These are phyloP conservation scores for Cryptococcus sp. DNA, from an alignment of 1,284 basidiomycete species.

Conservation along the genomic window DNA sequence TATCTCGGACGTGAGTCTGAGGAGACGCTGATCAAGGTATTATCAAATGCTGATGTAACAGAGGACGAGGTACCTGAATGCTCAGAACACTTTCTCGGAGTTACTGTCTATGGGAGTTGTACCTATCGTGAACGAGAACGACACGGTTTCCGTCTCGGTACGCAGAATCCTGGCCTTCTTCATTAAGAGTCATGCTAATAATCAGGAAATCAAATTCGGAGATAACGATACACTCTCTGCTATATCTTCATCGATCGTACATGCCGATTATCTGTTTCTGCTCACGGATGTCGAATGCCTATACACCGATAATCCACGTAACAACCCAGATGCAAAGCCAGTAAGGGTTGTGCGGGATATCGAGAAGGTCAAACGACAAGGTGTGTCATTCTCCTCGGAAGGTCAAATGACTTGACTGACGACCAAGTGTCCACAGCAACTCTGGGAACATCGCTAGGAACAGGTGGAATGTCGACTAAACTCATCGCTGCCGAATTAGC, in stretches of 20 bases:
- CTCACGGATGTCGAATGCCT: constrained; percentile 95
- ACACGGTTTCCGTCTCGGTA: constrained; percentile 90
- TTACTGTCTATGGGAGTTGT: constrained; percentile 84
- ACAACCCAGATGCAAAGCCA: constrained; percentile 74
- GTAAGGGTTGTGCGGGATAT: constrained; percentile 82
- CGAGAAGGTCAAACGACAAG: constrained; percentile 71
- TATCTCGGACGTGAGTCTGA: constrained; percentile 79
- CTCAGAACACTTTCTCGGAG: constrained; percentile 86
- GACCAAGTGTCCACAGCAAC: constrained; percentile 79
- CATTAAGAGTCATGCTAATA: too few relatives aligned
- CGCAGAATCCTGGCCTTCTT: too few relatives aligned
- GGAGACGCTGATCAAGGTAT: neutral
- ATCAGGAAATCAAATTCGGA: constrained; percentile 98
- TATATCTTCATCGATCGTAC: constrained; percentile 93
- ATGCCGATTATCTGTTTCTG: constrained; percentile 94
- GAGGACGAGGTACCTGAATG: constrained; percentile 89
- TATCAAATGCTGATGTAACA: constrained; percentile 38
- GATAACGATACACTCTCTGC: constrained; percentile 98
- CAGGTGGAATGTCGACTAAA: constrained; percentile 99
- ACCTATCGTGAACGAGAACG: constrained; percentile 94
- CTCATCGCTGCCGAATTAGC: constrained; percentile 97
- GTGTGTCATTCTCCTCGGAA: constrained; percentile 48
- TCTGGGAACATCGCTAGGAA: constrained; percentile 86
- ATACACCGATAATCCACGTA: constrained; percentile 91
- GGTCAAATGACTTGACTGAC: neutral